Evolutionary conservation across 2,329 filamentous ascomycete species (phyloP), one percentile per base, ranked within the genome.

Genomic region (Xylariaceae sp.): DNA sequence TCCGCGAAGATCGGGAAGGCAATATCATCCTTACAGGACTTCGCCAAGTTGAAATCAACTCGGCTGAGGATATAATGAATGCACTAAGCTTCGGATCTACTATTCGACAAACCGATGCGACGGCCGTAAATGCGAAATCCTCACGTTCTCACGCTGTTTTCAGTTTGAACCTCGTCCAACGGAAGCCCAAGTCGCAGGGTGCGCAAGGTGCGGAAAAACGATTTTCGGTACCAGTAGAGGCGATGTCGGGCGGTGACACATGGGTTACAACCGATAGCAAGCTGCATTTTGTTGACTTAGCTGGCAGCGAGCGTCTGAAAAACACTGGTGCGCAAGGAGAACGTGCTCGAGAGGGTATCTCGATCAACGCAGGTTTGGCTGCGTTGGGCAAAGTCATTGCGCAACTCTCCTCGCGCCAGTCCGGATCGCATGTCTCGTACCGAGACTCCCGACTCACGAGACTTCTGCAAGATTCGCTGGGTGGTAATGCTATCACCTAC

Each of bases 131-230:
- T 72, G 94, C 93, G 49, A 93, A 96, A 72, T 99, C 94, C 0
- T 99, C 94, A 9, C 91, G 94, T 64, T 99, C 94, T 1, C 94
- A 99, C 73, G 94, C 94, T 39, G 92, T 99, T 35, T 97, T 99
- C 75, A 97, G 91, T 71, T 78, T 99, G 63, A 97, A 97, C 69
- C 82, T 99, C 6, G 82, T 97, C 6, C 90, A 97, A 77, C 89
- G 89, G 69, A 94, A 90, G 75, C 81, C 73, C 66, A 85, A 85
- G 60, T 70, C 74, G 59, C 78, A 75, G 57, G 71, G 75, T 1
- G 75, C 81, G 2, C 79, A 84, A 13, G 80, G 80, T 10, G 79
- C 82, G 35, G 91, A 97, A 65, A 97, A 95, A 76, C 88, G 93
- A 62, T 85, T 89, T 67, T 97, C 94, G 0, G 86, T 95, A 64